Evolutionary conservation across 2,329 filamentous ascomycete species (phyloP), one percentile per base, ranked within the genome.

Genomic region (Penicillium rolfsii): DNA sequence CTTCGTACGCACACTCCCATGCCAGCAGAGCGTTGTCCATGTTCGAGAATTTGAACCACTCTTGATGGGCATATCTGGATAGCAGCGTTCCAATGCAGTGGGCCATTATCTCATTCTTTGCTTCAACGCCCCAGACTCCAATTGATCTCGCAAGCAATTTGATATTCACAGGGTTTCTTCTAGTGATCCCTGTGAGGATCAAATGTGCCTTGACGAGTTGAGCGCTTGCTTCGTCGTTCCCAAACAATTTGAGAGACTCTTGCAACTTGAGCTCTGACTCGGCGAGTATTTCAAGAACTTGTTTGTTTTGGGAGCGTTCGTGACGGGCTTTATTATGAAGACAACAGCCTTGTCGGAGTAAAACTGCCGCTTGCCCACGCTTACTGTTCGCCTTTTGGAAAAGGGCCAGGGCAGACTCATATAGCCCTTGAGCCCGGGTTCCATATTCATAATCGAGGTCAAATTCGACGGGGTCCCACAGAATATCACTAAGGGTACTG

Each of bases 281-380:
- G 12, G 14, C 48, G 5, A 65, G 19, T 11, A 54, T 2, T 22
- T 60, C 43, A 22, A 53, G 24, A n/a, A 52, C 26, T 8, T 49
- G 5, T 60, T 55, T 19, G 33, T 58, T 43, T 1, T 41, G n/a
- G 0, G 30, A 14, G 45, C 57, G 24, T 14, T 59, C 54, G 9
- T 55, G 46, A 19, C 62, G 65, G 24, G 57, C 60, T 11, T 26
- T 12, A 33, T 56, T 56, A 60, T 70, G 67, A 12, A 70, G 36
- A 38, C 65, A 67, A 52, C 66, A 67, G 12, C 57, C 68, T 26
- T 67, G 67, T 22, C 67, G 63, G 26, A 70, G 65, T 28, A 69
- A 36, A 26, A 67, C 61, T 0, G 66, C 63, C 12, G 67, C 68
- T 41, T 67, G 64, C 6, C 68, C 68, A 7, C 67, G 64, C 33